Base-by-base conservation (phyloP, 176 grass and related monocot species). In the Carex myosuroides region DNA sequence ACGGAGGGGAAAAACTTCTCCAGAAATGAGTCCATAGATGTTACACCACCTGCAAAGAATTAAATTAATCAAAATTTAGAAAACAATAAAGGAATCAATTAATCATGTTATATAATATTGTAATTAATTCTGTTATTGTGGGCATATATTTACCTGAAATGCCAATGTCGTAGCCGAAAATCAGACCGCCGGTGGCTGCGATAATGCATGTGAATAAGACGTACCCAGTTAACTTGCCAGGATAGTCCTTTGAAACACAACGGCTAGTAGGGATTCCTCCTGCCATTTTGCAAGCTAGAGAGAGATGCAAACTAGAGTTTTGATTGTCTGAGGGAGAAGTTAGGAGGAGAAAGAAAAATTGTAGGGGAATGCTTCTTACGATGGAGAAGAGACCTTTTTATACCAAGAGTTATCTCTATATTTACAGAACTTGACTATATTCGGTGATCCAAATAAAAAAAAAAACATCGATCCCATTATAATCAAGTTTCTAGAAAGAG, bases 1-100 rank as follows among this genome's bases (percentile, higher is more conserved):
- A 89, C 87, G 1, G 42, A 20, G 53, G 87, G 87, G 26, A 85
- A 89, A 35, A 89, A 89, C 83, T 89, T 85, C 16, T 14, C 2
- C 75, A 89, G 13, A 35, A 89, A 89, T 32, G 87, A 21, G 9
- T 89, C 76, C 83, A 85, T 89, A 29, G 87, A 72, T 60, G 74
- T 89, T 22, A 89, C 87, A 41, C 87, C 83, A 80, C 87, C 87
- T 89, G 21, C 55, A 66, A 65, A 57, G 26, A 8, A 53, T 46
- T 52, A 20, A 80, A 59, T 30, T 35, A 26, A 22, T 56, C 50
- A 78, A 56, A 57, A 13, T 16, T 3, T 5, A 16, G 4, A 75
- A 18, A 29, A 76, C 14, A 48, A 71, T 11, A 9, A 6, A 13
- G 46, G 71, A 74, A 26, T 9, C n/a, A 14, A 29, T 29, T 29